Percentiles rank a stretch among this genome's conserved stretches.
These are phyloP conservation scores for Thinopyrum obtusiflorum DNA, from an alignment of 202 grass and related monocot genomes.

Conservation along the genomic window DNA sequence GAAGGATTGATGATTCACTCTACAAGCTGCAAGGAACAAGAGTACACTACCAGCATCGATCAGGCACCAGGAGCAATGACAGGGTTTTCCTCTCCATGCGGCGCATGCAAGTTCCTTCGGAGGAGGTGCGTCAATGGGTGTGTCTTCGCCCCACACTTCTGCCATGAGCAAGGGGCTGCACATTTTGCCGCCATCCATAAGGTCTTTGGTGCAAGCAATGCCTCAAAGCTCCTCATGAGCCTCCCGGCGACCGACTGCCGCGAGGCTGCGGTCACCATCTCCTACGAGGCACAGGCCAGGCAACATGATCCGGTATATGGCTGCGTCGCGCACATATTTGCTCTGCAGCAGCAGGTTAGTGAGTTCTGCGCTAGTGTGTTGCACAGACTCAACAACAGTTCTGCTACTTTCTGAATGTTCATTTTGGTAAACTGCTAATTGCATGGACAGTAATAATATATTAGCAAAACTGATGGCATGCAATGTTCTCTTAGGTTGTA, in stretches of 20 bases:
- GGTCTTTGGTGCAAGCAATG: constrained; percentile 86
- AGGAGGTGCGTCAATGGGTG: constrained; percentile 78
- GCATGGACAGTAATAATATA: too few species aligned
- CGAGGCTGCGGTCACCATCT: constrained; percentile 72
- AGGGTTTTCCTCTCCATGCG: constrained; percentile 73
- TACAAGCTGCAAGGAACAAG: constrained; percentile 39
- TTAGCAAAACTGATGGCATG: background rate
- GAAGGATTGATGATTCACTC: constrained; percentile 41
- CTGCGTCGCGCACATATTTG: constrained; percentile 80
- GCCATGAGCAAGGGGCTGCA: constrained; percentile 77
- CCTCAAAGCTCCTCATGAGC: constrained; percentile 70
- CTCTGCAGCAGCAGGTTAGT: constrained; percentile 85
- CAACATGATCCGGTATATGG: constrained; percentile 72
- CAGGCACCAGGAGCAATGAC: constrained; percentile 46
- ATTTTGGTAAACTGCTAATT: too few species aligned
- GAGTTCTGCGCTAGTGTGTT: constrained; percentile 11
- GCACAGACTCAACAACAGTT: background rate
- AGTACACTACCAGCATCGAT: constrained; percentile 37
- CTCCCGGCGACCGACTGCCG: constrained; percentile 57
- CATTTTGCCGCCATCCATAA: constrained; percentile 81
- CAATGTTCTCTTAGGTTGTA: constrained; percentile 45
- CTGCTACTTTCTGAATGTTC: too few species aligned
- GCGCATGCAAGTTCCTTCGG: constrained; percentile 83
- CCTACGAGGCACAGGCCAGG: constrained; percentile 88
- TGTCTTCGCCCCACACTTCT: constrained; percentile 75